Conservation (phyloP, 192 early-diverging fungal species). For the Mortierella claussenii region DNA sequence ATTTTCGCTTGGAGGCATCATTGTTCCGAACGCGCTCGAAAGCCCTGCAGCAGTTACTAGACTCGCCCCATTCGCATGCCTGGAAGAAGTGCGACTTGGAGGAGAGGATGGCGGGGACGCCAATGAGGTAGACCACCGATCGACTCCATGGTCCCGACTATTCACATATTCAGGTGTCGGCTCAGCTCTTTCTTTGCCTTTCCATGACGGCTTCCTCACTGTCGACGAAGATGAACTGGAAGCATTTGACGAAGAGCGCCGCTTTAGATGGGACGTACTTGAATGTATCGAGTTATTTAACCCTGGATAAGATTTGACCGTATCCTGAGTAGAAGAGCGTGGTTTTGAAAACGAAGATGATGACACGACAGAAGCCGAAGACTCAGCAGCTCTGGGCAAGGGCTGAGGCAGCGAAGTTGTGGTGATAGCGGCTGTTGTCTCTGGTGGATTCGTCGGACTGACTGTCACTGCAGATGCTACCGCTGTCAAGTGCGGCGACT, state of each 20-base stretch:
- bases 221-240: conserved; percentile 2
- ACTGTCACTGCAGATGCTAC: background rate
- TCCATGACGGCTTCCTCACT: background rate
- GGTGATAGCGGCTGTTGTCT: background rate
- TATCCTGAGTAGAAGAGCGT: too few species aligned
- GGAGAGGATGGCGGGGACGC: conserved; percentile 22
- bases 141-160: background rate
- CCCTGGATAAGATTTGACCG: too few species aligned
- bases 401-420: too few species aligned
- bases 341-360: conserved; percentile 4
- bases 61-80: background rate
- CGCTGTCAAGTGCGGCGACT: background rate
- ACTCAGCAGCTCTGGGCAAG: too few species aligned
- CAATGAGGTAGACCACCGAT: background rate
- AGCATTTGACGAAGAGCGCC: conserved; percentile 7
- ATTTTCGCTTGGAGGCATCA: background rate
- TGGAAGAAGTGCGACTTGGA: background rate
- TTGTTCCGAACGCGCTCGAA: background rate
- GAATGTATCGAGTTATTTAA: background rate
- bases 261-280: background rate
- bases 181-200: conserved; percentile 21
- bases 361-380: background rate
- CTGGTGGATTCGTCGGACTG: background rate
- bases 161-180: background rate
- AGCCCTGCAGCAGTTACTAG: background rate